These are phyloP conservation scores for Chalciporus piperatus DNA, from an alignment of 768 basidiomycete genomes.

Conservation along the genomic window DNA sequence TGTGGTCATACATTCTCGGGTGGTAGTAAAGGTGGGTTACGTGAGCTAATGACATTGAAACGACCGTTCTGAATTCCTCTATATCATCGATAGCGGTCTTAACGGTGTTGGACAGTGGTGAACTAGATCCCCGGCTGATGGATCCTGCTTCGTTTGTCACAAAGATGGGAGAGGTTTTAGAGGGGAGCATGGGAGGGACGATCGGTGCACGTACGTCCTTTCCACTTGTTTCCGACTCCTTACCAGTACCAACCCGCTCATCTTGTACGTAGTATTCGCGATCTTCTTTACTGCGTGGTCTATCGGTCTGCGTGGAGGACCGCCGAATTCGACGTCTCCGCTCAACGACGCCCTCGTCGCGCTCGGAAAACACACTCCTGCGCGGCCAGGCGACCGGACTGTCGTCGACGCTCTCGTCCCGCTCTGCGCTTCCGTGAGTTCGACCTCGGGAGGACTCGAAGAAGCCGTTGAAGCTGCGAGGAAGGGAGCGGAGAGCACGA, in stretches of 20 bases:
- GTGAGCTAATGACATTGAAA: background rate
- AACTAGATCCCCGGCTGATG: background rate
- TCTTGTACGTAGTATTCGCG: constrained; percentile 35
- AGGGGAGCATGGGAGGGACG: constrained; percentile 53
- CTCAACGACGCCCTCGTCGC: constrained; percentile 29
- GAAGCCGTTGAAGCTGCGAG: constrained; percentile 33
- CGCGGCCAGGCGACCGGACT: constrained; percentile 54
- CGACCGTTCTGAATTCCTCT: no score
- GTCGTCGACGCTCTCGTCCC: constrained; percentile 37
- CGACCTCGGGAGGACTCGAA: background rate
- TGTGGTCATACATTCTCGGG: constrained; percentile 57
- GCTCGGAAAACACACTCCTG: constrained; percentile 44
- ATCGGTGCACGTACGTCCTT: constrained; percentile 46
- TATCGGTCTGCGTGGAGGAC: constrained; percentile 5
- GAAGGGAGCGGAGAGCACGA: constrained; percentile 46
- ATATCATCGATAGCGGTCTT: no score
- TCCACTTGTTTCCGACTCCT: constrained; percentile 3
- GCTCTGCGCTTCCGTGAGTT: constrained; percentile 34
- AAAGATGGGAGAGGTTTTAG: constrained; percentile 41
- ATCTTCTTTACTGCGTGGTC: constrained; percentile 43
- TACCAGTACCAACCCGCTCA: background rate
- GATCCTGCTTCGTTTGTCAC: constrained; percentile 24
- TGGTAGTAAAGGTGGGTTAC: constrained; percentile 39
- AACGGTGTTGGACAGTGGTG: no score
- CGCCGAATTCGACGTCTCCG: constrained; percentile 2